Conservation (phyloP, 306 rosid species). For the Arachis hypogaea region DNA sequence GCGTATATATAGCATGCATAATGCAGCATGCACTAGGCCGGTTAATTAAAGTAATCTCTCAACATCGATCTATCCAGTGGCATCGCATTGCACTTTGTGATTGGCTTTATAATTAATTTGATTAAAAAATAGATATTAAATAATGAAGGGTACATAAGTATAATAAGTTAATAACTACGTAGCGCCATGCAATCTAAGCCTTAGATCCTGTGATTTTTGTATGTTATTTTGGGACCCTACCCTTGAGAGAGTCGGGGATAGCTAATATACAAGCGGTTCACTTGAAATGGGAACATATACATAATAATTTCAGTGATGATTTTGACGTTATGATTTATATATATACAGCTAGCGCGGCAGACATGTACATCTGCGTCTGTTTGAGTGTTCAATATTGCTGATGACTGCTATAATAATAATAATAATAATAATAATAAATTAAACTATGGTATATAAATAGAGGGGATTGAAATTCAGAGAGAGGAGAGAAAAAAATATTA, state of each 20-base stretch:
- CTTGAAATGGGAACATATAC: slow-evolving; percentile 31
- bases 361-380: slow-evolving; percentile 31
- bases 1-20: no score
- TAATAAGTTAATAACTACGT: slow-evolving; percentile 12
- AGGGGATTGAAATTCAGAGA: background rate
- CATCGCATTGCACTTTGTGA: background rate
- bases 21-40: no score
- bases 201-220: slow-evolving; percentile 42
- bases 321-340: slow-evolving; percentile 36
- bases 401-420: background rate
- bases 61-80: no score
- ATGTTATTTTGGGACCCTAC: slow-evolving; percentile 25
- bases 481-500: background rate
- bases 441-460: background rate
- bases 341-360: slow-evolving; percentile 34
- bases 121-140: background rate
- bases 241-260: slow-evolving; percentile 16
- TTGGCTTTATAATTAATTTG: slow-evolving; percentile 23
- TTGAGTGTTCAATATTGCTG: background rate
- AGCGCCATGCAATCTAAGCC: slow-evolving; percentile 45
- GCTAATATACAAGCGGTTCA: slow-evolving; percentile 4
- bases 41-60: no score
- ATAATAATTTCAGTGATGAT: slow-evolving; percentile 35
- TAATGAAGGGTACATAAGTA: background rate
- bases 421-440: background rate